A percentile compares a stretch with the other conserved stretches of the same genome.
Evolutionary conservation across 2,329 filamentous ascomycete species (phyloP).

Genomic region (Neoarthrinium moseri): DNA sequence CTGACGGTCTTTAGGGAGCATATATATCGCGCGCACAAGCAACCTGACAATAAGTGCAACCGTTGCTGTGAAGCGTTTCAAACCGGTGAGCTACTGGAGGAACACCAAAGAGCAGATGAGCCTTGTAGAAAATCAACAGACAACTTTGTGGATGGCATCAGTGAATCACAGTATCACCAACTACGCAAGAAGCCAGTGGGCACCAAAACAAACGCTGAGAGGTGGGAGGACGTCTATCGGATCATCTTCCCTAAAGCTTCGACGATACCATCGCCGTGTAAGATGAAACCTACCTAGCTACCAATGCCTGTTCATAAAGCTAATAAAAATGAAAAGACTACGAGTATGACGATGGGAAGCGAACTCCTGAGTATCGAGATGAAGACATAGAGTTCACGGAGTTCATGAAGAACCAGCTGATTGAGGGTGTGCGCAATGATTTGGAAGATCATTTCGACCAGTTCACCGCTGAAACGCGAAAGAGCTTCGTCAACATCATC

Average conservation of each 20-base stretch:
- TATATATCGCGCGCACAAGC: slow-evolving; percentile 8
- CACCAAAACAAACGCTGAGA: not conserved
- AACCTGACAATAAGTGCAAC: slow-evolving; percentile 7
- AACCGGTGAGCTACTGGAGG: not conserved
- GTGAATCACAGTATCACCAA: slow-evolving; percentile 4
- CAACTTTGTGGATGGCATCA: slow-evolving; percentile 3
- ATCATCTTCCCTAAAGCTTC: slow-evolving; percentile 9
- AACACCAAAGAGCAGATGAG: slow-evolving; percentile 6
- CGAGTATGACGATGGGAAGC: slow-evolving; percentile 3
- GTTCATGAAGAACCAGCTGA: not conserved
- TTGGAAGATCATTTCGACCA: slow-evolving; percentile 2
- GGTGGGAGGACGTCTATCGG: slow-evolving; percentile 10
- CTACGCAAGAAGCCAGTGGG: slow-evolving; percentile 7
- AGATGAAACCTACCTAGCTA: not conserved
- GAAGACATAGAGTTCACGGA: not conserved
- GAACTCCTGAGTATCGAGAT: not conserved
- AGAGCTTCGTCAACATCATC: not conserved
- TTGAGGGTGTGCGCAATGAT: not conserved
- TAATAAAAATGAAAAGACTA: slow-evolving; percentile 5
- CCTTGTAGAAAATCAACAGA: slow-evolving; percentile 1
- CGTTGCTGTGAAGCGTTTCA: slow-evolving; percentile 3
- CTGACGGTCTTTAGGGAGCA: slow-evolving; percentile 8
- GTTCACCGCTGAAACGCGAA: not conserved
- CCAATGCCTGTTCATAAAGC: too few species aligned
- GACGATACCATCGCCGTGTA: slow-evolving; percentile 8